phyloP scores from a whole-genome alignment of 129 eudicot species.

The Calendula officinalis region DNA sequence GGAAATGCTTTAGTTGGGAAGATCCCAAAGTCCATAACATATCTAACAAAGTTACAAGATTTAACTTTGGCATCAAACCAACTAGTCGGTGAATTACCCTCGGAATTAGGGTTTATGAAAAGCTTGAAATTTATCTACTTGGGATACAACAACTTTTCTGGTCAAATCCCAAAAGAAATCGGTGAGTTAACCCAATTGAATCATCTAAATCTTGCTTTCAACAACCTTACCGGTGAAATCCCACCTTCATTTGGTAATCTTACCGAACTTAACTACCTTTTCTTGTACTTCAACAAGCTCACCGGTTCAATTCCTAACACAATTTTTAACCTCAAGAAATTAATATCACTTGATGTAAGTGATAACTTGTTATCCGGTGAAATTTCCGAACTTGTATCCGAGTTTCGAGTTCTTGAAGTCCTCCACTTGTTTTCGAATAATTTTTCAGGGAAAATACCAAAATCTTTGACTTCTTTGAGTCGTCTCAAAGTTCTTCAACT shows the following conservation, averaged over 20 bases:
- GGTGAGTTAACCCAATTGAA: constrained; percentile 54
- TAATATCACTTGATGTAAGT: constrained; percentile 78
- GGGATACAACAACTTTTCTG: constrained; percentile 80
- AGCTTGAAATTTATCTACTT: constrained; percentile 66
- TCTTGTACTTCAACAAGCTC: constrained; percentile 71
- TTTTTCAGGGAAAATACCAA: constrained; percentile 69
- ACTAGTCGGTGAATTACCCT: constrained; percentile 60
- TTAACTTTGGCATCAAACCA: constrained; percentile 83
- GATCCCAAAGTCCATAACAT: constrained; percentile 57
- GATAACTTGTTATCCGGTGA: constrained; percentile 67
- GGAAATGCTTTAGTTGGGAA: constrained; percentile 69
- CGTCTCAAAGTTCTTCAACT: constrained; percentile 78
- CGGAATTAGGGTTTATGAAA: constrained; percentile 61
- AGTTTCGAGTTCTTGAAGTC: constrained; percentile 51
- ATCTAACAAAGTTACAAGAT: constrained; percentile 52
- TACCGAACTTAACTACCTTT: constrained; percentile 61
- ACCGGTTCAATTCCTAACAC: constrained; percentile 58
- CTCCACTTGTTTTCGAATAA: constrained; percentile 76
- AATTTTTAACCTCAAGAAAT: constrained; percentile 48
- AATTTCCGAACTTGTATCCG: constrained; percentile 51
- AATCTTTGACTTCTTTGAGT: constrained; percentile 50
- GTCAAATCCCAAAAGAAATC: constrained; percentile 55
- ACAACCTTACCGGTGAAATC: constrained; percentile 72
- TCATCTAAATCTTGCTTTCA: constrained; percentile 81
- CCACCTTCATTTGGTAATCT: constrained; percentile 84